phyloP scores from a whole-genome alignment of 345 rosid genomes.

The Diplotaxis tenuifolia region DNA sequence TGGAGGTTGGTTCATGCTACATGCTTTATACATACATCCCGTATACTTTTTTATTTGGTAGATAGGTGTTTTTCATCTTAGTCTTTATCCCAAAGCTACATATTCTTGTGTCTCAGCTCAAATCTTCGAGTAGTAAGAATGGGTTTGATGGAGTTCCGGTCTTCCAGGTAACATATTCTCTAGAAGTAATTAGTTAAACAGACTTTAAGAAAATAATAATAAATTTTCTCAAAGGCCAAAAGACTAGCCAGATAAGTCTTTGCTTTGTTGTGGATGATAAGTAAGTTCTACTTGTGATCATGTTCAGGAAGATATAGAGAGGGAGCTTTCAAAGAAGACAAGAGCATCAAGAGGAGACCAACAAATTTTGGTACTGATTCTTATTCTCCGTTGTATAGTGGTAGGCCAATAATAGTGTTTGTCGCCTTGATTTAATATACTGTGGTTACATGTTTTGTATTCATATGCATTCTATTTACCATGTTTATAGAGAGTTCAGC shows the following conservation, averaged over 20 bases:
- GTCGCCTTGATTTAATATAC: not conserved
- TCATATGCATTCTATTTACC: not conserved
- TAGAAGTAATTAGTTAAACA: not conserved
- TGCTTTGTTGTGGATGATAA: not conserved
- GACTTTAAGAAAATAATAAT: too few species aligned
- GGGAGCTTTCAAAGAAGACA: constrained; percentile 71
- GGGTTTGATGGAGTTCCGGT: constrained; percentile 98
- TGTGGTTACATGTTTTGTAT: not conserved
- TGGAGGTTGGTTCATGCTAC: constrained; percentile 58
- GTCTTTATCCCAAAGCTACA: not conserved
- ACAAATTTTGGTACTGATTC: constrained; percentile 70
- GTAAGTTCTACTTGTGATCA: not conserved
- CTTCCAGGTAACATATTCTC: constrained; percentile 61
- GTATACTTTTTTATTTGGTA: not conserved
- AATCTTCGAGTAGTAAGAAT: constrained; percentile 48
- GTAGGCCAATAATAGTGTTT: not conserved
- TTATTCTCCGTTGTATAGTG: not conserved
- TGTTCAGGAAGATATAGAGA: constrained; percentile 80
- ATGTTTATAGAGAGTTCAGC: not conserved
- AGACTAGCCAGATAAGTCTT: not conserved
- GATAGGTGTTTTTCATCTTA: not conserved
- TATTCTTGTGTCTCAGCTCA: constrained; percentile 48
- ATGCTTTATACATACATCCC: not conserved
- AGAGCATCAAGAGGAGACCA: constrained; percentile 76
- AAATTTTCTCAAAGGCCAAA: not conserved